Evolutionary conservation across 2,329 filamentous ascomycete species (phyloP).

Genomic region (Pyricularia pennisetigena): DNA sequence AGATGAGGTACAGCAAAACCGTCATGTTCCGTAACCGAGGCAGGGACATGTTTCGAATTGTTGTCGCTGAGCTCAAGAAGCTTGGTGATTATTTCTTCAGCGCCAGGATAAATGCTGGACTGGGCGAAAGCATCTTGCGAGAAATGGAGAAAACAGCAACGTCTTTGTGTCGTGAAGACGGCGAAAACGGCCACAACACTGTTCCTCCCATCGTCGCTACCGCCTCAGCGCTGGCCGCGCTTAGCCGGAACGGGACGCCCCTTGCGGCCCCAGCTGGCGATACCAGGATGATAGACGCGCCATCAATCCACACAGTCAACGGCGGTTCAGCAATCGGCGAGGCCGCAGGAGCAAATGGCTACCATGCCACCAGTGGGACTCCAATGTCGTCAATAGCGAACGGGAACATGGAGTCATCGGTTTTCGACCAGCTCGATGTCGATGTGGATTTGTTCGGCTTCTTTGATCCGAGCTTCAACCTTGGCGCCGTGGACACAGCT

Average conservation of each 20-base stretch:
- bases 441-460: slow-evolving; percentile 45
- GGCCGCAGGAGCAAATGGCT: background rate
- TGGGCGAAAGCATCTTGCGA: slow-evolving; percentile 43
- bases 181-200: background rate
- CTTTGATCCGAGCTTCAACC: slow-evolving; percentile 44
- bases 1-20: slow-evolving; percentile 51
- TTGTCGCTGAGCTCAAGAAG: slow-evolving; percentile 40
- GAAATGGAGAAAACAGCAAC: slow-evolving; percentile 45
- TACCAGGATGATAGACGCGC: background rate
- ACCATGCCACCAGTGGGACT: background rate
- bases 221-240: background rate
- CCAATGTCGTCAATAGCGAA: background rate
- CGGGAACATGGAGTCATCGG: slow-evolving; percentile 13
- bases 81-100: slow-evolving; percentile 50
- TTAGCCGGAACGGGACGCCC: background rate
- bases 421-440: slow-evolving; percentile 25
- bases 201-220: background rate
- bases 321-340: background rate
- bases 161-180: slow-evolving; percentile 6
- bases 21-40: slow-evolving; percentile 49
- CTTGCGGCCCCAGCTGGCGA: background rate
- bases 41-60: slow-evolving; percentile 41
- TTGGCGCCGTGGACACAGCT: slow-evolving; percentile 43
- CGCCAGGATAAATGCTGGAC: slow-evolving; percentile 40
- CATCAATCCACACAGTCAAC: background rate